Evolutionary conservation across 2,329 filamentous ascomycete genomes (phyloP).

Genomic region (Colletotrichum sojae): DNA sequence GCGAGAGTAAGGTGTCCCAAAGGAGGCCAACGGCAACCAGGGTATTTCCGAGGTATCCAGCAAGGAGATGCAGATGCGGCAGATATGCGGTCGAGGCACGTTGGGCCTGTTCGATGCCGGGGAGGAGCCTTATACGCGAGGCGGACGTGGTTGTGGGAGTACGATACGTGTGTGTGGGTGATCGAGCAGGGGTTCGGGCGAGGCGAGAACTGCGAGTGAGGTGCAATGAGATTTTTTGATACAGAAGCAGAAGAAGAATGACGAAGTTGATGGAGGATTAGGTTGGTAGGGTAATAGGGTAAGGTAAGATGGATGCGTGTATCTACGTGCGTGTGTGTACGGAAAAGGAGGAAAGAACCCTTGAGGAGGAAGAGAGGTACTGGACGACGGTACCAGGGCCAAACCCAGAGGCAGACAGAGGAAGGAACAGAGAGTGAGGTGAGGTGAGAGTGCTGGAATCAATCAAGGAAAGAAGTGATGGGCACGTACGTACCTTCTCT

Average conservation of each 20-base stretch:
- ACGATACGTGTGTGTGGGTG: background rate
- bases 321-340: background rate
- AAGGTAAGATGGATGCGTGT: too few relatives aligned
- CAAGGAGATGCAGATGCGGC: conserved; percentile 21
- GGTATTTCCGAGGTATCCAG: conserved; percentile 1
- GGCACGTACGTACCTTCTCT: conserved; percentile 29
- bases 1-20: background rate
- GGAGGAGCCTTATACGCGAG: conserved; percentile 10
- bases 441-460: too few relatives aligned
- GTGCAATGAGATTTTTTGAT: conserved; percentile 26
- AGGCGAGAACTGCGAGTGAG: conserved; percentile 22
- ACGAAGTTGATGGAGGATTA: conserved; percentile 3
- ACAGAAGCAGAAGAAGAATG: background rate
- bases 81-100: conserved; percentile 14
- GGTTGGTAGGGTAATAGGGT: background rate
- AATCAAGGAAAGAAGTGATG: conserved; percentile 32
- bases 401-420: too few relatives aligned
- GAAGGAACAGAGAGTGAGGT: too few relatives aligned
- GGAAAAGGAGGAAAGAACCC: conserved; percentile 20
- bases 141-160: conserved; percentile 1
- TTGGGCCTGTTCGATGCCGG: background rate
- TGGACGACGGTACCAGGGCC: too few relatives aligned
- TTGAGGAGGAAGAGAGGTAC: conserved; percentile 5
- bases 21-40: conserved; percentile 5
- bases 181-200: conserved; percentile 5